A percentile compares a stretch with the other conserved stretches of the same genome.
Evolutionary conservation across 441 rosid species (phyloP).

Genomic region (Jatropha multifida): DNA sequence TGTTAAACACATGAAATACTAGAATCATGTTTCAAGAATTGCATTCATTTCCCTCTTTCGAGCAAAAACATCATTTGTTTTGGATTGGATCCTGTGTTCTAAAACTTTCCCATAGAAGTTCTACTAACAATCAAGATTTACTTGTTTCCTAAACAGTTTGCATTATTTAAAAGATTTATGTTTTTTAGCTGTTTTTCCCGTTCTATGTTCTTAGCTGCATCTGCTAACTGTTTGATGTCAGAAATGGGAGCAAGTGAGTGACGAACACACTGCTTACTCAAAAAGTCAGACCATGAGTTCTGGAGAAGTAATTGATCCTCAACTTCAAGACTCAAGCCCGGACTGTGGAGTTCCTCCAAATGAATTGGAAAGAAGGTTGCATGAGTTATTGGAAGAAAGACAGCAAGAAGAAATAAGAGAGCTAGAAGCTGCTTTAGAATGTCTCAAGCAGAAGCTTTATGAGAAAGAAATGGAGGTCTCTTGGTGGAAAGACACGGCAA

Average conservation of each 20-base stretch:
- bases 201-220: background rate
- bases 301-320: conserved; percentile 48
- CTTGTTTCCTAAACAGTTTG: background rate
- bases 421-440: conserved; percentile 57
- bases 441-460: conserved; percentile 39
- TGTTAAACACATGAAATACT: no score
- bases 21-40: no score
- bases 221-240: background rate
- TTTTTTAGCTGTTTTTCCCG: background rate
- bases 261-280: conserved; percentile 24
- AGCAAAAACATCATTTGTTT: background rate
- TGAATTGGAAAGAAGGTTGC: conserved; percentile 68
- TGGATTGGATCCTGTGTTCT: background rate
- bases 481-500: conserved; percentile 82
- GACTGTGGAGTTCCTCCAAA: conserved; percentile 55
- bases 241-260: conserved; percentile 27
- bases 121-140: background rate
- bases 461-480: conserved; percentile 66
- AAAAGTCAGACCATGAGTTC: conserved; percentile 26
- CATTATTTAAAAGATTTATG: background rate
- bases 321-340: conserved; percentile 24
- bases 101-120: background rate
- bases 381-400: conserved; percentile 60
- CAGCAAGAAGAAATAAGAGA: conserved; percentile 69
- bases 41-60: no score